A percentile compares a stretch with the other conserved stretches of the same genome.
Evolutionary conservation across 257 asterid species (phyloP).

Genomic region (Cynanchum wilfordii): DNA sequence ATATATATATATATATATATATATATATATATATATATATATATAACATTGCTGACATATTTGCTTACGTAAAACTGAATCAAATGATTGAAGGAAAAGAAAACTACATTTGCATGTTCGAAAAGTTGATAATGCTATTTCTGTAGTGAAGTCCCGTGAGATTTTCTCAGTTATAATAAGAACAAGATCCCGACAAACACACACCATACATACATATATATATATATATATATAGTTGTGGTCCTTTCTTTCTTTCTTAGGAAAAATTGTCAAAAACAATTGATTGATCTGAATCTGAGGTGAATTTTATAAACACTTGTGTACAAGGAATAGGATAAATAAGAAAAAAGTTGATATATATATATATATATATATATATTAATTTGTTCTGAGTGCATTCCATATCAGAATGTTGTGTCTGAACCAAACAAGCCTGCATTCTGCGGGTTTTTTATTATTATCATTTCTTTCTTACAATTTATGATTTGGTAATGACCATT

Average conservation of each 20-base stretch:
- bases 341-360: too few species aligned
- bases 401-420: too few species aligned
- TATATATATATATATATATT: too few species aligned
- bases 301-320: background rate
- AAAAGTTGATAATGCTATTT: conserved; percentile 4
- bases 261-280: background rate
- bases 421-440: too few species aligned
- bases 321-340: background rate
- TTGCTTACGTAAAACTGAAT: conserved; percentile 12
- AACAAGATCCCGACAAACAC: background rate
- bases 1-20: too few species aligned
- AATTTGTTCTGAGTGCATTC: too few species aligned
- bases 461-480: too few species aligned
- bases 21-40: background rate
- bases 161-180: background rate
- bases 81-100: conserved; percentile 3
- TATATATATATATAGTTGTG: too few species aligned
- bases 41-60: conserved; percentile 9
- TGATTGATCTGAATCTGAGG: background rate
- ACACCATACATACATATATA: too few species aligned
- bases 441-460: too few species aligned
- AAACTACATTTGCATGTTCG: background rate
- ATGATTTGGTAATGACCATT: too few species aligned
- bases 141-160: background rate
- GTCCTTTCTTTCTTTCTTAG: background rate